Evolutionary conservation across 2,329 filamentous ascomycete genomes (phyloP), one percentile per base, ranked within the genome.

Genomic region (Parascedosporium putredinis): DNA sequence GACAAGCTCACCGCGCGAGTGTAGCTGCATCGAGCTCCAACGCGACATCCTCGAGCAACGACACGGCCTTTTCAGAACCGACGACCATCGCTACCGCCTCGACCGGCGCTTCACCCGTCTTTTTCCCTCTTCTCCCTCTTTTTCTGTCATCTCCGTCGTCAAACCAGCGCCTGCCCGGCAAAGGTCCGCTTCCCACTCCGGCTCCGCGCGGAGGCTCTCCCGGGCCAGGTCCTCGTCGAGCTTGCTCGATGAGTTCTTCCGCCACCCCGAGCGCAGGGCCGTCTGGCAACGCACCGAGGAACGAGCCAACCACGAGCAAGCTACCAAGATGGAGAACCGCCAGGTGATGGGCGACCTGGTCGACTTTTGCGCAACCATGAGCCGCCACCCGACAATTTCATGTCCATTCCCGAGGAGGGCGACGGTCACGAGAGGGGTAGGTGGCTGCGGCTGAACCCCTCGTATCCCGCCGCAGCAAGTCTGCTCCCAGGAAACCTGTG

Each of bases 291-390:
- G 40, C 23, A 43, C 47, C 24, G 34, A 49, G 16, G 47, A 24
- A 16, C 24, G 29, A 20, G 47, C 14, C 4, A 24, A 25, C 18
- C 36, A 23, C 24, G 34, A 43, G n/a, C 47, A 49, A 31, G 36
- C n/a, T 25, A 49, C 22, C 12, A 38, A 42, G n/a, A 49, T 49
- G 47, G 47, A 49, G 18, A 42, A 20, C 8, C 47, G 36, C 22
- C 34, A 49, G 24, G 36, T 38, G 3, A 33, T 49, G 14, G 36
- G 47, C 6, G 47, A 49, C 31, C 60, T 77, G 45, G 63, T 70
- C 38, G 68, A 74, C n/a, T 78, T 78, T 52, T 79, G 43, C 69
- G 65, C 50, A 72, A 67, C 38, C 68, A 68, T 20, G 64, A 70
- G 23, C 74, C 75, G 1, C 75, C 75, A 5, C 63, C 69, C 3